Evolutionary conservation across 305 asterid species (phyloP).

Genomic region (Lippia alba): DNA sequence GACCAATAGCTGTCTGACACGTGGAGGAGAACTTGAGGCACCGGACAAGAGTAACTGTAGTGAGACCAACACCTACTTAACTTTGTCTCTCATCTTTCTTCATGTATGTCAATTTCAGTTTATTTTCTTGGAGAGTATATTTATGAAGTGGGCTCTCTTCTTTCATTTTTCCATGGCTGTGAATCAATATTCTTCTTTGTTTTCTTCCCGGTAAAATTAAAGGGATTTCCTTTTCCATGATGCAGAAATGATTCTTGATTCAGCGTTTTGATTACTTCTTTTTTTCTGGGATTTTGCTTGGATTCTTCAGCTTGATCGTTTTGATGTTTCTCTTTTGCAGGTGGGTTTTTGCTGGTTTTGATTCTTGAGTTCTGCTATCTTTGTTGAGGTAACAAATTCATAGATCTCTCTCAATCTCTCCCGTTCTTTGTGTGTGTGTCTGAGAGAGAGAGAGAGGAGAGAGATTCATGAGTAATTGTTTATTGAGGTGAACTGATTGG

Average conservation of each 20-base stretch:
- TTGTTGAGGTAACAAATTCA: conserved; percentile 5
- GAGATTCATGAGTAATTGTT: neutral
- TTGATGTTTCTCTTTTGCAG: neutral
- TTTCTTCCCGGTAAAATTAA: conserved; percentile 1
- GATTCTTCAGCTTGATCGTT: conserved; percentile 1
- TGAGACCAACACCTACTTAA: conserved; percentile 16
- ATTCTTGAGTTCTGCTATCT: conserved; percentile 21
- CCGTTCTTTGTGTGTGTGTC: neutral
- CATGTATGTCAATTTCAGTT: conserved; percentile 1
- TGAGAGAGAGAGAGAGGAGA: neutral
- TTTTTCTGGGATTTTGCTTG: conserved; percentile 26
- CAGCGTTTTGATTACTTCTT: neutral
- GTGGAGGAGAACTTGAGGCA: conserved; percentile 34
- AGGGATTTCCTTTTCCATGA: neutral
- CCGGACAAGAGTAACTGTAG: conserved; percentile 37
- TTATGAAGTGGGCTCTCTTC: conserved; percentile 26
- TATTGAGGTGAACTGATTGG: neutral
- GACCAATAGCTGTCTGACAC: conserved; percentile 29
- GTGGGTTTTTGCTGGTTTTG: conserved; percentile 21
- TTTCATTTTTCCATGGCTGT: conserved; percentile 17
- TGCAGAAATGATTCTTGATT: no score
- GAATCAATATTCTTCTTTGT: conserved; percentile 27
- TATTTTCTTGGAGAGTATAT: neutral
- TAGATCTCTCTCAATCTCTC: neutral
- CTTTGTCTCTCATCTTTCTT: conserved; percentile 12